Evolutionary conservation across 148 eudicot species (phyloP), one percentile per base, ranked within the genome.

Genomic region (Cornus kousa): DNA sequence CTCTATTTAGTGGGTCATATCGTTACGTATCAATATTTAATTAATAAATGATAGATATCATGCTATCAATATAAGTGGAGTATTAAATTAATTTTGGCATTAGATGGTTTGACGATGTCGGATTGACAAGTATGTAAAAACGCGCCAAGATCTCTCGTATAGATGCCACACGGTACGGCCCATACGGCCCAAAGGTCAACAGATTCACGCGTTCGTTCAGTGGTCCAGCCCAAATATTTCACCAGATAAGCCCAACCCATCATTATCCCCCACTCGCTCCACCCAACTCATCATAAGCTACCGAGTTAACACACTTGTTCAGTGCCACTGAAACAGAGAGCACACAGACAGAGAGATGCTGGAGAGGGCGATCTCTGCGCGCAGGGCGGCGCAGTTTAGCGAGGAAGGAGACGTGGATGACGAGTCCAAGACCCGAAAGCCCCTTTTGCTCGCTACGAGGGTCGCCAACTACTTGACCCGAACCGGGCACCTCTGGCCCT

Each of bases 351-450:
- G 28, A 31, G 75, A 81, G 68, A 82, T 87, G 53, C 86, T 85
- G 13, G 95, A 91, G 71, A 72, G 95, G 72, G 85, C 83, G 80
- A 88, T 82, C 80, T 87, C 93, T 13, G 73, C 82, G 37, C 92
- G 96, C 81, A 85, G 93, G 62, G 37, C 86, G 23, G 33, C 88
- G 35, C 85, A 79, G 74, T 57, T 62, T 32, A 66, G 67, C 74
- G 71, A 76, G 71, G 80, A 43, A 19, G 81, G 55, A 53, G 83
- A 31, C 17, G 82, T 71, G 35, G 82, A 71, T 28, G 93, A 92
- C 85, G 95, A 92, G 40, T 91, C 95, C 19, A 95, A 95, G 87
- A 91, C 89, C n/a, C 87, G 86, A 22, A 95, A 91, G 82, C 80
- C 82, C 75, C 65, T 89, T 43, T 87, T 92, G 2, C 17, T 87